Conservation (phyloP, 2,329 filamentous ascomycete genomes). For the Didymella glomerata region DNA sequence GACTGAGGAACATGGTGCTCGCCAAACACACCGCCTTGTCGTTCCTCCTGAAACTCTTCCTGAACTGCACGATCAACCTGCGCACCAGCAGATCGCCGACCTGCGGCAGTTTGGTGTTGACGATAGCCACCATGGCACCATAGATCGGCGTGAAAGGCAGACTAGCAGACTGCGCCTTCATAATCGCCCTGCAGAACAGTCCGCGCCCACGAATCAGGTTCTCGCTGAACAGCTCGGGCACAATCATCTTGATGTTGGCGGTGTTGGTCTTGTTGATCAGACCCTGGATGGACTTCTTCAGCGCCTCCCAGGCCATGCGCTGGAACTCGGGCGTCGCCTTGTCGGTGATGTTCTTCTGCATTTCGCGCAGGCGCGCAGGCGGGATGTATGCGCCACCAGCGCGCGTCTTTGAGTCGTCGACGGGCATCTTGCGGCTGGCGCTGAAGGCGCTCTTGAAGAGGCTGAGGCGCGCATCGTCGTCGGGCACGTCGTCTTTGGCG, state of each 20-base stretch:
- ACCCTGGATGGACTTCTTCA: slow-evolving; percentile 99
- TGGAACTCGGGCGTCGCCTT: slow-evolving; percentile 97
- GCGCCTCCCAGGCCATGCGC: slow-evolving; percentile 97
- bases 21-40: slow-evolving; percentile 96
- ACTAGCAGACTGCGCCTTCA: slow-evolving; percentile 97
- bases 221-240: slow-evolving; percentile 93
- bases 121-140: slow-evolving; percentile 92
- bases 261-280: slow-evolving; percentile 99
- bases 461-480: slow-evolving; percentile 48
- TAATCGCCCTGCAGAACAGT: slow-evolving; percentile 92
- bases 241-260: slow-evolving; percentile 96
- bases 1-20: slow-evolving; percentile 92
- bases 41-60: slow-evolving; percentile 94
- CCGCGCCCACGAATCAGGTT: slow-evolving; percentile 91
- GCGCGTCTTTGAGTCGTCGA: slow-evolving; percentile 86
- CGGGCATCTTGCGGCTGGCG: slow-evolving; percentile 80
- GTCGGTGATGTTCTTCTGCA: slow-evolving; percentile 97
- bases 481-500: slow-evolving; percentile 29
- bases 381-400: slow-evolving; percentile 97
- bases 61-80: slow-evolving; percentile 87
- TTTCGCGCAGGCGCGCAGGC: slow-evolving; percentile 84
- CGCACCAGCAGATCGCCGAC: slow-evolving; percentile 91
- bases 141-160: slow-evolving; percentile 97
- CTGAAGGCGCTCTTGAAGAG: slow-evolving; percentile 50
- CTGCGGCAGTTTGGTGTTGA: slow-evolving; percentile 96